Percentiles rank a stretch among this genome's conserved stretches.
Conservation (phyloP, 139 green algal species). For the Coccomyxa sp. region DNA sequence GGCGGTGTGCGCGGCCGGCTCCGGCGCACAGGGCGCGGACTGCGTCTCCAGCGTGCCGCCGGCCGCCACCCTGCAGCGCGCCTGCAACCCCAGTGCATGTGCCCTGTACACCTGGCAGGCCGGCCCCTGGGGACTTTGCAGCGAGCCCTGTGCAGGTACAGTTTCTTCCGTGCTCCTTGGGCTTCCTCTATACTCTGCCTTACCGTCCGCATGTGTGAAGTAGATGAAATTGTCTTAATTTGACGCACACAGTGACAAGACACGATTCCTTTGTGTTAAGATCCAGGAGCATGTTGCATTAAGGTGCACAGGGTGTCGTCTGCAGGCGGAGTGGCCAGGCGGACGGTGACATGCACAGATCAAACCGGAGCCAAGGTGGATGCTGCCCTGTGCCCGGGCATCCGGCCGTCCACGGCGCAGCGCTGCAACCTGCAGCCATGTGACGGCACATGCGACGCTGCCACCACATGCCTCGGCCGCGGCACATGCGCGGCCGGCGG, state of each 20-base stretch:
- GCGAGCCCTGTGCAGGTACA: constrained; percentile 27
- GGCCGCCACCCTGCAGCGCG: not conserved
- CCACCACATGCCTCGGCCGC: constrained; percentile 22
- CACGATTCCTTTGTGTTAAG: too few species aligned
- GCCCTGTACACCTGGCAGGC: constrained; percentile 19
- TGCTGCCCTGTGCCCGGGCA: constrained; percentile 9
- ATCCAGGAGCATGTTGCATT: too few species aligned
- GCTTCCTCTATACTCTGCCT: too few species aligned
- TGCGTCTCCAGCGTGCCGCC: constrained; percentile 5
- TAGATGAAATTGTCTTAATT: too few species aligned
- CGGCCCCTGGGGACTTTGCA: constrained; percentile 26
- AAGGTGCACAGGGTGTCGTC: not conserved
- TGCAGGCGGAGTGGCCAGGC: constrained; percentile 22
- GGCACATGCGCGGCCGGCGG: constrained; percentile 22
- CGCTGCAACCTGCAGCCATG: constrained; percentile 32
- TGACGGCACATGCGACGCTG: constrained; percentile 14
- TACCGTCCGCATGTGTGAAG: too few species aligned
- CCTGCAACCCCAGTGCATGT: constrained; percentile 34
- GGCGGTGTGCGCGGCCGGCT: constrained; percentile 18
- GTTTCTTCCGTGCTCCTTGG: not conserved
- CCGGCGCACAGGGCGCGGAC: not conserved
- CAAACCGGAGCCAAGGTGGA: not conserved
- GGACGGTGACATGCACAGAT: constrained; percentile 26
- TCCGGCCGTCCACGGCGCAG: not conserved
- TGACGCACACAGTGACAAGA: too few species aligned